phyloP scores from a whole-genome alignment of 2,329 filamentous ascomycete species.

The Akanthomyces lecanii region DNA sequence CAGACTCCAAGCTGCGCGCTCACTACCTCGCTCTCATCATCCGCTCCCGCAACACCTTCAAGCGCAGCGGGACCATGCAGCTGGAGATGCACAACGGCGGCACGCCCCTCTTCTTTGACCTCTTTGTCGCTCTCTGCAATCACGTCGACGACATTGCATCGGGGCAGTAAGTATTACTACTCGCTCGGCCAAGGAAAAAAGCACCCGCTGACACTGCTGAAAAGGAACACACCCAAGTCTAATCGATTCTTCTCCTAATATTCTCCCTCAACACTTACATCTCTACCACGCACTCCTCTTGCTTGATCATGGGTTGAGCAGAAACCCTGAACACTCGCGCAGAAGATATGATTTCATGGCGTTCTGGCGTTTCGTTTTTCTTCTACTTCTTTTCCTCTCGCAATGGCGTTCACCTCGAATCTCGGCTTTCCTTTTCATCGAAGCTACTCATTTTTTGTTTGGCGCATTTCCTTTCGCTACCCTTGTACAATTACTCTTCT shows the following conservation, averaged over 20 bases:
- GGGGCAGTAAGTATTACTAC: slow-evolving; percentile 43
- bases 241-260: slow-evolving; percentile 37
- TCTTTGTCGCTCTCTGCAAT: slow-evolving; percentile 90
- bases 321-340: background rate
- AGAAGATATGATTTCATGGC: slow-evolving; percentile 12
- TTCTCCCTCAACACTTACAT: background rate
- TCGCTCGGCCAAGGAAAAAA: background rate
- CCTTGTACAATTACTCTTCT: slow-evolving; percentile 35
- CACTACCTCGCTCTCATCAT: slow-evolving; percentile 94
- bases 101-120: slow-evolving; percentile 80
- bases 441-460: background rate
- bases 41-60: slow-evolving; percentile 80
- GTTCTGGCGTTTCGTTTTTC: slow-evolving; percentile 14
- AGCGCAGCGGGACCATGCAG: slow-evolving; percentile 92
- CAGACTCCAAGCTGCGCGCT: slow-evolving; percentile 82
- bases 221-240: slow-evolving; percentile 41
- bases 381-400: slow-evolving; percentile 12
- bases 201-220: slow-evolving; percentile 17
- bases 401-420: slow-evolving; percentile 3
- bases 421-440: slow-evolving; percentile 1
- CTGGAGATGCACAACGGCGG: slow-evolving; percentile 88
- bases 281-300: background rate
- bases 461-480: slow-evolving; percentile 17
- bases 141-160: slow-evolving; percentile 70
- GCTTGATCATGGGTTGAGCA: slow-evolving; percentile 6